Base-by-base conservation (phyloP, 805 yeast species). In the Cyberlindnera subsufficiens region DNA sequence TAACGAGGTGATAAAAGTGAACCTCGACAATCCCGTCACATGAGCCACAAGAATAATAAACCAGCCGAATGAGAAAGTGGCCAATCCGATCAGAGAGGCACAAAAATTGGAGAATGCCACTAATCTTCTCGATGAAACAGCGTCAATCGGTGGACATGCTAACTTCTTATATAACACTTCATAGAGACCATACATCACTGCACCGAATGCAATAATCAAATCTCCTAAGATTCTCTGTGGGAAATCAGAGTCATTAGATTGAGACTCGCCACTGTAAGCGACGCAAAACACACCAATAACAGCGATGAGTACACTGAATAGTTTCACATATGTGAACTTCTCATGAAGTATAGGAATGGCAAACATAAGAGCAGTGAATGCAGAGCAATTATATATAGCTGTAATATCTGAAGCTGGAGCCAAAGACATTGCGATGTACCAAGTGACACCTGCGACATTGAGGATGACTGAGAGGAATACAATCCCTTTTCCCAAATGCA, bases 311-410 rank as follows among this genome's bases (percentile, higher is more conserved):
- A 88, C 96, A n/a, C 89, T 77, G 25, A 69, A 55, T 9, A 78
- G 70, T 60, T 88, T 87, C 40, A 75, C 55, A 68, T 77, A 69
- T 4, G 81, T 75, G 54, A 86, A 77, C 38, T 63, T 66, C 55
- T 88, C 96, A 30, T 75, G 66, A 39, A 88, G 67, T 17, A 88
- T 61, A 1, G 89, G 86, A 22, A 88, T 80, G 4, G 95, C 87
- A 63, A 88, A 87, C 14, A 86, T 75, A 56, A 88, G 82, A 0
- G 96, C 96, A 4, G 90, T 82, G 60, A 88, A 88, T 0, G 96
- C 95, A 14, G 91, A 82, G 59, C 93, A 86, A 65, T 88, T 87
- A 65, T 87, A 88, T 46, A 87, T 87, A 3, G 96, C 96, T 3
- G 96, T 88, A 31, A 88, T 83, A 55, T 88, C 96, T 3, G 87